Base-by-base conservation (phyloP, 2,329 filamentous ascomycete genomes). In the Boeremia exigua region DNA sequence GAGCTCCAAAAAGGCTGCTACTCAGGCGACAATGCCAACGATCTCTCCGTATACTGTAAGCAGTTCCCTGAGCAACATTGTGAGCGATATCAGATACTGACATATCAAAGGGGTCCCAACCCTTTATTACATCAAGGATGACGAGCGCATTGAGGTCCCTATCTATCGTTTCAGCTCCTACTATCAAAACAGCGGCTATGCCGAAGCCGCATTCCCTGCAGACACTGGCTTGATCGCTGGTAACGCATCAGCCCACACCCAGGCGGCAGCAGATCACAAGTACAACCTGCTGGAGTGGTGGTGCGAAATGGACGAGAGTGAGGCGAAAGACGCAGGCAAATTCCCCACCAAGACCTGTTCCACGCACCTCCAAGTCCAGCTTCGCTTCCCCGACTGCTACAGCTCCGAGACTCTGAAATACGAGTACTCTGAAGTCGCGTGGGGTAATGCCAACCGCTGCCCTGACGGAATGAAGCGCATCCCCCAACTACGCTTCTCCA, bases 401-500 rank as follows among this genome's bases (percentile, higher is more conserved):
- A 66, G 77, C 48, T 54, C 60, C 2, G 28, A 36, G 23, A 62
- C 56, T 10, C 49, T 68, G 1, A 72, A 75, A 57, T 66, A 69
- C 29, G 33, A 33, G 28, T 54, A 54, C 30, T 43, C 28, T 11
- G 23, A 15, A 9, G 40, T 28, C 9, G 28, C 40, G 6, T 44
- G 43, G 27, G 37, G 37, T 9, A 53, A 34, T 23, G 42, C 37
- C 8, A 53, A 46, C 42, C 27, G 32, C 6, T 79, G 77, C 54
- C 77, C 77, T 1, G 59, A 61, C 17, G 71, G 69, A 47, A 78
- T 74, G 68, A 73, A 74, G 62, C 68, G 72, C 10, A 78, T 79
- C 61, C 75, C 76, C 10, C 73, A 74, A 58, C 70, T 79, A 6
- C 71, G 77, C 28, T 78, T 78, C 69, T 76, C 73, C 42, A 75